phyloP scores from a whole-genome alignment of 1,139 yeast species.

The Kodamaea derodonti region DNA sequence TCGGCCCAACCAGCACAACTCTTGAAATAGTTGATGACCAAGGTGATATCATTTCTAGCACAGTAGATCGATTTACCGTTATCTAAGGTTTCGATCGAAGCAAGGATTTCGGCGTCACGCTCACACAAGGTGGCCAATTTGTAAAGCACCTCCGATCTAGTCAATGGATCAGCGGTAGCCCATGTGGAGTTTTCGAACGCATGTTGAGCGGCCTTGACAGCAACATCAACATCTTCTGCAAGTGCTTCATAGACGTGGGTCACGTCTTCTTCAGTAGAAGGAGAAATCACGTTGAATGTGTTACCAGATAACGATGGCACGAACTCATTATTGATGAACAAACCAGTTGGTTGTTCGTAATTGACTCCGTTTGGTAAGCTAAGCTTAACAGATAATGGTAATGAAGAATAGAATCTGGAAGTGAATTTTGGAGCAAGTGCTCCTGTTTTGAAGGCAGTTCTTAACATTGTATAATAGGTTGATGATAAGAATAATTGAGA shows the following conservation, averaged over 20 bases:
- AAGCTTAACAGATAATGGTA: constrained; percentile 46
- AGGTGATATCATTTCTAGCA: constrained; percentile 15
- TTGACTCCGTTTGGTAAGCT: constrained; percentile 59
- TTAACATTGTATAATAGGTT: constrained; percentile 9
- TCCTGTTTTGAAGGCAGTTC: constrained; percentile 7
- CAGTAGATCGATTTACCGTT: constrained; percentile 17
- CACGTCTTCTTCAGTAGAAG: constrained; percentile 18
- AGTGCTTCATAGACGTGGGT: constrained; percentile 16
- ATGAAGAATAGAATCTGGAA: constrained; percentile 12
- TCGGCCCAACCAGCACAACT: constrained; percentile 27
- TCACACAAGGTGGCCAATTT: constrained; percentile 18
- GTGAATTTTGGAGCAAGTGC: constrained; percentile 2
- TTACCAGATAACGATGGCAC: constrained; percentile 12
- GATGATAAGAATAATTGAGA: not conserved
- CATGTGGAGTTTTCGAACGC: constrained; percentile 25
- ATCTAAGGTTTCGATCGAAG: constrained; percentile 17
- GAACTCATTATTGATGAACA: constrained; percentile 19
- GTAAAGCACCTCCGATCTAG: constrained; percentile 10
- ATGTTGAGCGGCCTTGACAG: constrained; percentile 15
- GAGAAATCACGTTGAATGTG: constrained; percentile 15
- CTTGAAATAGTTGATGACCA: constrained; percentile 19
- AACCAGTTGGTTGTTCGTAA: constrained; percentile 30
- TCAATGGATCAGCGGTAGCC: constrained; percentile 31
- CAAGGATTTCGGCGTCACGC: constrained; percentile 15
- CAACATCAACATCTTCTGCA: constrained; percentile 15